Base-by-base conservation (phyloP, 306 rosid species). In the Lagenaria siceraria region DNA sequence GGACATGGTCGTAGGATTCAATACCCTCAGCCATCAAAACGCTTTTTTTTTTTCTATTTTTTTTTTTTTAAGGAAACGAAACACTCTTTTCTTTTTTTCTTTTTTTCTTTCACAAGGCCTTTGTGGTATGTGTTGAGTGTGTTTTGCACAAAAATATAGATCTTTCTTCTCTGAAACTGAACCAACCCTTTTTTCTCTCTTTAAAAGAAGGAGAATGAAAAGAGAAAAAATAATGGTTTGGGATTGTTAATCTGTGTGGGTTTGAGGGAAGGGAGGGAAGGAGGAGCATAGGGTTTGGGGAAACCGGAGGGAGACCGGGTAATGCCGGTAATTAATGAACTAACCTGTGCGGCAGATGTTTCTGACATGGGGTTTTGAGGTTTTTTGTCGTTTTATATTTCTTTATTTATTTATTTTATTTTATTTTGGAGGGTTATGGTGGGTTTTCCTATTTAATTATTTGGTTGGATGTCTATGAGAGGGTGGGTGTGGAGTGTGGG, bases 1-100 rank as follows among this genome's bases (percentile, higher is more conserved):
- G 96, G 18, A 88, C 89, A 83, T 92, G 97, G 78, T 69, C 75
- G 35, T 83, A 87, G n/a, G 90, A 79, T 66, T 87, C 93, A 64
- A 83, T 88, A 77, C 87, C 87, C 69, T 89, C 91, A 62, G 88
- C 96, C 97, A 92, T 92, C 22, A 53, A 53, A 49, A 29, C 12
- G 12, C 51, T 2, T 43, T 43, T 49, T 9, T 42, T 40, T 7
- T 8, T 40, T 11, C 12, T 46, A 12, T 46, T 46, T 46, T 2
- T 46, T n/a, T n/a, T n/a, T 2, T 43, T 43, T 49, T 49, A 49
- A 40, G 43, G 43, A 40, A 40, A 6, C 49, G 7, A n/a, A n/a
- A n/a, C n/a, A n/a, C n/a, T n/a, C 49, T 10, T 10, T 9, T 42
- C 7, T 9, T 42, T 40, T 7, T 8, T 40, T 11, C 12, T 46